Percentiles rank a stretch among this genome's conserved stretches.
Evolutionary conservation across 306 rosid genomes (phyloP).

Genomic region (Sophora flavescens): DNA sequence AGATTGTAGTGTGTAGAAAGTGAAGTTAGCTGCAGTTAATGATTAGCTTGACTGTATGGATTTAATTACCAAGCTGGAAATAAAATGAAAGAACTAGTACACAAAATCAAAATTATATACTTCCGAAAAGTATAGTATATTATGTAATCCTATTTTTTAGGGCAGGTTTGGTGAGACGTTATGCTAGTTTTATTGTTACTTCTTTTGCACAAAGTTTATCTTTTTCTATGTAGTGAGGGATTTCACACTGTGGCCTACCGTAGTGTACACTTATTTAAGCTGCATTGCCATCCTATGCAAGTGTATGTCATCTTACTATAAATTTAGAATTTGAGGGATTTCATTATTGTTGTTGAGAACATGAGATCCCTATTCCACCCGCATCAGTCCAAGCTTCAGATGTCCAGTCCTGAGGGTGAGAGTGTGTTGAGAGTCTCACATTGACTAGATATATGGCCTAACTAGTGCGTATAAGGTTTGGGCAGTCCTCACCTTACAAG

Average conservation of each 20-base stretch:
- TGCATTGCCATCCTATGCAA: slow-evolving; percentile 7
- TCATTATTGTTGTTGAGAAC: not conserved
- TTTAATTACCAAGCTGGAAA: slow-evolving; percentile 23
- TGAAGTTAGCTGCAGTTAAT: slow-evolving; percentile 16
- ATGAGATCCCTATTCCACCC: too few relatives aligned
- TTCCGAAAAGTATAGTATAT: not conserved
- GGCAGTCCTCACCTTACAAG: too few relatives aligned
- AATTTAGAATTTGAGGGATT: not conserved
- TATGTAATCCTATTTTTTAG: slow-evolving; percentile 7
- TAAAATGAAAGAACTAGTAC: slow-evolving; percentile 11
- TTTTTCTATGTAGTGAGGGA: slow-evolving; percentile 4
- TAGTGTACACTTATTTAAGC: slow-evolving; percentile 7
- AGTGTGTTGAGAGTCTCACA: too few relatives aligned
- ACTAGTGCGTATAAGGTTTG: too few relatives aligned
- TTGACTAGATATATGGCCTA: too few relatives aligned
- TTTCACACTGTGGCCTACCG: not conserved
- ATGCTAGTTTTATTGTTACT: slow-evolving; percentile 4
- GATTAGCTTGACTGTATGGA: slow-evolving; percentile 17
- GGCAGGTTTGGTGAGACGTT: too few relatives aligned
- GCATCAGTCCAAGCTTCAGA: too few relatives aligned
- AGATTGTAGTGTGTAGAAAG: not conserved
- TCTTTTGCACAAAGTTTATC: not conserved
- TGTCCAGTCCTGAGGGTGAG: too few relatives aligned
- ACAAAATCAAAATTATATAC: slow-evolving; percentile 20
- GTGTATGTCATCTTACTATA: not conserved